These are phyloP conservation scores for Candida albicans DNA, from an alignment of 1,139 yeast species.

Conservation along the genomic window DNA sequence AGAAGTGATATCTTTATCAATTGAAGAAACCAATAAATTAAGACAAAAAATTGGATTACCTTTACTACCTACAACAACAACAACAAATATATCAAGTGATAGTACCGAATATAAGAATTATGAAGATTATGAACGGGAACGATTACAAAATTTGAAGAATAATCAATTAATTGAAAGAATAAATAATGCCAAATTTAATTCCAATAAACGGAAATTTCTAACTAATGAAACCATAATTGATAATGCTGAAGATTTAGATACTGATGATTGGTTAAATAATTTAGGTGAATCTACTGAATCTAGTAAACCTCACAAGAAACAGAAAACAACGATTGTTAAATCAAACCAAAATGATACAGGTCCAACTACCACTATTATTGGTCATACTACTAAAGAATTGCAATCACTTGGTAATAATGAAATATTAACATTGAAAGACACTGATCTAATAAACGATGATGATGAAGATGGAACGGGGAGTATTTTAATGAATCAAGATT, in stretches of 20 bases:
- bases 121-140: slow-evolving; percentile 16
- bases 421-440: slow-evolving; percentile 67
- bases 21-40: slow-evolving; percentile 42
- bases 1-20: slow-evolving; percentile 22
- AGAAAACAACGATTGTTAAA: background rate
- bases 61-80: slow-evolving; percentile 22
- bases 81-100: background rate
- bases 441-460: slow-evolving; percentile 49
- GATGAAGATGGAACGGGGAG: slow-evolving; percentile 47
- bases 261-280: slow-evolving; percentile 42
- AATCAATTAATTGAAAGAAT: slow-evolving; percentile 16
- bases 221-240: slow-evolving; percentile 21
- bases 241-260: slow-evolving; percentile 25
- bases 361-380: slow-evolving; percentile 36
- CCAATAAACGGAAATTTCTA: slow-evolving; percentile 2
- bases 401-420: slow-evolving; percentile 43
- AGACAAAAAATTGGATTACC: slow-evolving; percentile 32
- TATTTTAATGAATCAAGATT: slow-evolving; percentile 44
- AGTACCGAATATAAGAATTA: slow-evolving; percentile 15
- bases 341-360: background rate
- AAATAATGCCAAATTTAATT: slow-evolving; percentile 14
- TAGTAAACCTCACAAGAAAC: slow-evolving; percentile 3
- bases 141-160: slow-evolving; percentile 12
- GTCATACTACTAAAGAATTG: slow-evolving; percentile 47
- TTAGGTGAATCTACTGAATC: slow-evolving; percentile 18